phyloP scores from a whole-genome alignment of 352 stramenopile species.

The Phytophthora pistaciae region DNA sequence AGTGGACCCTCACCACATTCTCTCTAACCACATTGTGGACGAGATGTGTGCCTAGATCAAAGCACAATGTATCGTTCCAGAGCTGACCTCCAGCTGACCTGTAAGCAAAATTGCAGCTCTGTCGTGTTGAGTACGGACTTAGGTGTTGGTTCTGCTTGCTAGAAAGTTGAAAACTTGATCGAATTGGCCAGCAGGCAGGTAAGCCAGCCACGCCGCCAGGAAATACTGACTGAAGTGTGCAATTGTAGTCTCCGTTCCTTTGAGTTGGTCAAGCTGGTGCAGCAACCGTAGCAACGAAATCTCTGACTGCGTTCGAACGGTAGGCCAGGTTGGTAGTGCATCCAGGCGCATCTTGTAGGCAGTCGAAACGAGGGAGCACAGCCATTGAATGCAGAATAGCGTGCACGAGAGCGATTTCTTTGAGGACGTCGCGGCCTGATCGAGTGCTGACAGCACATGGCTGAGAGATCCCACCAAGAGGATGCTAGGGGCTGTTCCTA shows the following conservation, averaged over 20 bases:
- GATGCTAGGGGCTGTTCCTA: background rate
- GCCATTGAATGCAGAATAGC: constrained; percentile 46
- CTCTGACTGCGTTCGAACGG: constrained; percentile 35
- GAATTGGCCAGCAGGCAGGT: constrained; percentile 37
- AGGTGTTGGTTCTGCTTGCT: constrained; percentile 21
- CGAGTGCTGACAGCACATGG: constrained; percentile 34
- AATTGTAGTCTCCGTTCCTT: constrained; percentile 4
- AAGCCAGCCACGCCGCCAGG: constrained; percentile 44
- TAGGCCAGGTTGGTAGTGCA: constrained; percentile 4
- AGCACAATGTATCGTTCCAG: constrained; percentile 6
- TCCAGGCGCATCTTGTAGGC: constrained; percentile 21
- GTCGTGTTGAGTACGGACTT: constrained; percentile 24
- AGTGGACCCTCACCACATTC: constrained; percentile 94
- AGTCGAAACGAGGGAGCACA: constrained; percentile 38
- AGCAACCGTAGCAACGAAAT: constrained; percentile 47
- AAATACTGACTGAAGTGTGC: constrained; percentile 38
- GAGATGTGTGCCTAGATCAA: constrained; percentile 53
- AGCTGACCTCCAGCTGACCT: constrained; percentile 15
- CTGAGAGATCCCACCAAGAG: constrained; percentile 36
- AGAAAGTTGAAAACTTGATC: constrained; percentile 36
- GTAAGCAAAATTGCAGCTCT: constrained; percentile 18
- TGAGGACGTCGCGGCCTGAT: constrained; percentile 33
- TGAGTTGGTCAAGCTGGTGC: constrained; percentile 31
- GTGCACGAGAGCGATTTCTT: constrained; percentile 24
- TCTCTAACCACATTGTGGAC: constrained; percentile 93